Percentiles rank a stretch among this genome's conserved stretches.
Conservation (phyloP, 2,329 filamentous ascomycete genomes). For the Aspergillus latus region DNA sequence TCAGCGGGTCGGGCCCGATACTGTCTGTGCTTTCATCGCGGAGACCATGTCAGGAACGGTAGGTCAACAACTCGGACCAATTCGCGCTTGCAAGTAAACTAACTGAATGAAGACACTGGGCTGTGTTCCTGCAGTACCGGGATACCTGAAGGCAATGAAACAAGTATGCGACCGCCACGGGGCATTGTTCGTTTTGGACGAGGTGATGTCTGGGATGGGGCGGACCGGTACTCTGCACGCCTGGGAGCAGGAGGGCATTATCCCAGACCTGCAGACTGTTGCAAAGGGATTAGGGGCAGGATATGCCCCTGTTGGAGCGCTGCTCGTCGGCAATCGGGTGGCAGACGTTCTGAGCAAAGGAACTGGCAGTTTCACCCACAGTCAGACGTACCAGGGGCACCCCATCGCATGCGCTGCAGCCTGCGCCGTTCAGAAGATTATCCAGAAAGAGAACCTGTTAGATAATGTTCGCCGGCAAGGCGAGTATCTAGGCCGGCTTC, state of each 20-base stretch:
- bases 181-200: slow-evolving; percentile 49
- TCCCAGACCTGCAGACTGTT: slow-evolving; percentile 58
- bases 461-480: slow-evolving; percentile 40
- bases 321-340: slow-evolving; percentile 51
- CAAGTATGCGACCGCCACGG: slow-evolving; percentile 57
- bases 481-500: slow-evolving; percentile 31
- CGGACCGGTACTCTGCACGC: slow-evolving; percentile 56
- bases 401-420: slow-evolving; percentile 54
- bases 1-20: slow-evolving; percentile 46
- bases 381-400: slow-evolving; percentile 59
- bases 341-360: slow-evolving; percentile 47
- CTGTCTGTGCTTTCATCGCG: slow-evolving; percentile 47
- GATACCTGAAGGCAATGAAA: slow-evolving; percentile 57
- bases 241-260: slow-evolving; percentile 55
- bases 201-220: slow-evolving; percentile 60
- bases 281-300: slow-evolving; percentile 59
- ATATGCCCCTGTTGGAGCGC: slow-evolving; percentile 53
- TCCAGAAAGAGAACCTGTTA: slow-evolving; percentile 52
- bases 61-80: slow-evolving; percentile 18
- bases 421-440: slow-evolving; percentile 53
- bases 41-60: slow-evolving; percentile 53
- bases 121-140: slow-evolving; percentile 51
- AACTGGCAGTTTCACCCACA: slow-evolving; percentile 51
- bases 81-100: not conserved
- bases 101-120: slow-evolving; percentile 43